Base-by-base conservation (phyloP, 2,329 filamentous ascomycete genomes). In the Alternaria burnsii region DNA sequence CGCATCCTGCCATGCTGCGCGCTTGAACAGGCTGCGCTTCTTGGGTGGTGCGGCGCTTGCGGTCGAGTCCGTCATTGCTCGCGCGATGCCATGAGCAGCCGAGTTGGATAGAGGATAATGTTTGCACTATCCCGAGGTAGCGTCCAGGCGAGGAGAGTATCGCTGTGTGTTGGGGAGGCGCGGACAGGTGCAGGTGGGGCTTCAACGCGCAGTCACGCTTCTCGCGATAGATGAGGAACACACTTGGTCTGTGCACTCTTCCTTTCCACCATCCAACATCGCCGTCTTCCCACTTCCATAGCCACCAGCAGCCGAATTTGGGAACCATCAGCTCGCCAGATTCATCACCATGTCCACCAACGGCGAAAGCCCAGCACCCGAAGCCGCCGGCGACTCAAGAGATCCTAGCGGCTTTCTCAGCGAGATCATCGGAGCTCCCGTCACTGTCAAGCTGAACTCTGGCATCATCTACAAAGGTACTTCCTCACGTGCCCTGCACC, bases 361-460 rank as follows among this genome's bases (percentile, higher is more conserved):
- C 94, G 92, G 92, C 94, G 81, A 94, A 42, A 74, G 68, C 60
- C 69, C 69, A 53, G 68, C 65, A 43, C 63, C 65, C 26, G 68
- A 94, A 83, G 88, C 87, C 63, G 84, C 85, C 64, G 81, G 80
- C 60, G 92, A 95, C 80, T 91, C 92, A 65, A 94, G 93, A 79
- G 95, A 99, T 79, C 95, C 95, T 4, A 97, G 94, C 12, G 89
- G 91, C 69, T 99, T 99, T 80, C 85, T 99, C 61, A 89, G 91
- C 79, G 93, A 97, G 77, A 97, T 99, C 77, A 97, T 97, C 75
- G 94, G 94, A 62, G 92, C 93, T 66, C 89, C 93, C 38, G 95
- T 99, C 68, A 96, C 93, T 1, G 94, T 99, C 69, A 98, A 98
- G 83, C 87, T 99, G 71, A 99, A 99, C 82, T 97, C 94, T n/a